Evolutionary conservation across 805 yeast species (phyloP).

Genomic region (Starmerella roubikii): DNA sequence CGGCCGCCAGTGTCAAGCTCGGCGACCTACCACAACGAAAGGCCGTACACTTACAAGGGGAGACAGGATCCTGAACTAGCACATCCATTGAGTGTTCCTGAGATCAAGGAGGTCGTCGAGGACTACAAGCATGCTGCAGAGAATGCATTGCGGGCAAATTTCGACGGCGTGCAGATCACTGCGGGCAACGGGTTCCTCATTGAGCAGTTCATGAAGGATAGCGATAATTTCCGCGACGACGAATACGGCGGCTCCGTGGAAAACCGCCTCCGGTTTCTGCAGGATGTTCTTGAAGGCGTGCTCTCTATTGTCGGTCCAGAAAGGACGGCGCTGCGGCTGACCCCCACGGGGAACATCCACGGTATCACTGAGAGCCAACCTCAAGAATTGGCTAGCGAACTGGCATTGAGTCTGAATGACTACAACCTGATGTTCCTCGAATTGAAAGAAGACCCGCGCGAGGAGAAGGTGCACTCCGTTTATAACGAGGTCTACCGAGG

Average conservation of each 20-base stretch:
- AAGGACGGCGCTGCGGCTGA: slow-evolving; percentile 33
- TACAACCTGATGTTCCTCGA: slow-evolving; percentile 34
- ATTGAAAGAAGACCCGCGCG: slow-evolving; percentile 34
- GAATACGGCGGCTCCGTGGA: slow-evolving; percentile 43
- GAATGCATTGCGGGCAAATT: slow-evolving; percentile 39
- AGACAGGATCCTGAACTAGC: slow-evolving; percentile 17
- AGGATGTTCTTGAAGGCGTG: slow-evolving; percentile 41
- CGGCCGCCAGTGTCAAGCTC: slow-evolving; percentile 6
- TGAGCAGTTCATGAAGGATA: slow-evolving; percentile 34
- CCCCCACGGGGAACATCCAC: slow-evolving; percentile 19
- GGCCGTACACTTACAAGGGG: slow-evolving; percentile 11
- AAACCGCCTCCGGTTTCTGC: slow-evolving; percentile 38
- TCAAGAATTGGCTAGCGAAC: slow-evolving; percentile 26
- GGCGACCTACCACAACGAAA: slow-evolving; percentile 1
- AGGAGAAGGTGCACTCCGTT: slow-evolving; percentile 36
- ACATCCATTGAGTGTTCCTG: slow-evolving; percentile 32
- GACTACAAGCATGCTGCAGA: slow-evolving; percentile 39
- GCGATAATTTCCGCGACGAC: slow-evolving; percentile 41
- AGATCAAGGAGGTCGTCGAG: slow-evolving; percentile 33
- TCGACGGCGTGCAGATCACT: slow-evolving; percentile 56
- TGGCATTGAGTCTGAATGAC: slow-evolving; percentile 20
- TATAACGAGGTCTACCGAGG: slow-evolving; percentile 43
- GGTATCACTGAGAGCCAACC: slow-evolving; percentile 25
- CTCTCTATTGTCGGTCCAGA: slow-evolving; percentile 40
- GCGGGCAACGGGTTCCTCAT: slow-evolving; percentile 49